Evolutionary conservation across 345 rosid genomes (phyloP).

Genomic region (Aquilaria yunnanensis): DNA sequence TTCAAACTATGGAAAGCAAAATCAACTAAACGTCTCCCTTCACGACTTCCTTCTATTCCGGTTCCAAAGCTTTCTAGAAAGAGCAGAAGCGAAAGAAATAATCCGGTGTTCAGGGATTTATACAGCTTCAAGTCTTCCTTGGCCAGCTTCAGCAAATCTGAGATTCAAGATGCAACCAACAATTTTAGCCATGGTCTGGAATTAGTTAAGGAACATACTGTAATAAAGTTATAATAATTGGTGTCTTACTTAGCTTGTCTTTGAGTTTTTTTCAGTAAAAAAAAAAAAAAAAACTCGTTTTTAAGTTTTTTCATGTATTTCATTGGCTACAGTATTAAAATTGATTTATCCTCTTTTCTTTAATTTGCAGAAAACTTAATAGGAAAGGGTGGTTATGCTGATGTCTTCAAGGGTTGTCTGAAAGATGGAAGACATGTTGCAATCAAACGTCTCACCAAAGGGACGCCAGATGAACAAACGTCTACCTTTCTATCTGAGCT

Average conservation of each 20-base stretch:
- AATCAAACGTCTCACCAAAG: slow-evolving; percentile 63
- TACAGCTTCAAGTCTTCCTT: slow-evolving; percentile 57
- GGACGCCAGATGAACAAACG: slow-evolving; percentile 63
- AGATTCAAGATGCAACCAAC: slow-evolving; percentile 63
- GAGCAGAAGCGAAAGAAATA: slow-evolving; percentile 35
- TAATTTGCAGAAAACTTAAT: slow-evolving; percentile 61
- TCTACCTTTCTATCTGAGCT: slow-evolving; percentile 67
- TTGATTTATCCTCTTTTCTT: neutral
- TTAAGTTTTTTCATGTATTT: neutral
- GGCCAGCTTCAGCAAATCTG: slow-evolving; percentile 46
- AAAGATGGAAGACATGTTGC: slow-evolving; percentile 65
- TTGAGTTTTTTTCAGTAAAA: no score
- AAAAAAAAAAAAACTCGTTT: neutral
- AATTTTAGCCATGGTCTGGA: slow-evolving; percentile 54
- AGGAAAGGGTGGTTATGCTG: slow-evolving; percentile 90
- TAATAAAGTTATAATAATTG: neutral
- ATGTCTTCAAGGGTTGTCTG: slow-evolving; percentile 71
- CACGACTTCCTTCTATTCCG: slow-evolving; percentile 36
- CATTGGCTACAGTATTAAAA: neutral
- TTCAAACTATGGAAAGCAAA: slow-evolving; percentile 58
- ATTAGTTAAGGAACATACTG: neutral
- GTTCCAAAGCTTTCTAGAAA: slow-evolving; percentile 28
- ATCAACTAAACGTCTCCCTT: slow-evolving; percentile 42
- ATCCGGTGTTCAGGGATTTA: slow-evolving; percentile 40
- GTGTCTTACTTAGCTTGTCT: neutral